phyloP scores from a whole-genome alignment of 257 asterid species.

The Ophiorrhiza pumila region DNA sequence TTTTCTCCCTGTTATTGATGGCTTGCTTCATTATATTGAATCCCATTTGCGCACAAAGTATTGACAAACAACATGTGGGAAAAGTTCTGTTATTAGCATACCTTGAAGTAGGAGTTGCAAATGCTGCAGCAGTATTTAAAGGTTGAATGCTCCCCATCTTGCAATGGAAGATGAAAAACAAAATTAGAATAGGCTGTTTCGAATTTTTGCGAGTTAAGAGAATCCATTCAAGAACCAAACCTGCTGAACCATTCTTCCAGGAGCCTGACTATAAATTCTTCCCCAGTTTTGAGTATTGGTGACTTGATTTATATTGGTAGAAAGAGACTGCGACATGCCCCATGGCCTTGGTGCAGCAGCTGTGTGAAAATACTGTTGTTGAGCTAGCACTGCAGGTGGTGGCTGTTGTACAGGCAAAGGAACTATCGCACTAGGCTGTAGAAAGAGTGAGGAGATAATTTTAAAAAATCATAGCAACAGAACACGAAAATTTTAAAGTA shows the following conservation, averaged over 20 bases:
- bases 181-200: constrained; percentile 1
- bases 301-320: neutral
- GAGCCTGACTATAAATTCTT: constrained; percentile 13
- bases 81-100: neutral
- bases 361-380: constrained; percentile 9
- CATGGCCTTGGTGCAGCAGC: constrained; percentile 20
- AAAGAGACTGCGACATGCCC: constrained; percentile 3
- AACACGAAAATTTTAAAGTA: neutral
- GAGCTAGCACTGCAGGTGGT: neutral
- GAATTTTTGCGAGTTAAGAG: neutral
- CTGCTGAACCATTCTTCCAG: constrained; percentile 22
- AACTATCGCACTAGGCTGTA: neutral
- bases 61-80: neutral
- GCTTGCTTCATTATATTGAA: neutral
- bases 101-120: constrained; percentile 23
- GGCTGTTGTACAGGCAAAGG: constrained; percentile 9
- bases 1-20: neutral
- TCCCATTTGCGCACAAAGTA: neutral
- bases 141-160: constrained; percentile 27
- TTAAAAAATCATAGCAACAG: neutral
- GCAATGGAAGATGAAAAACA: neutral
- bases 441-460: neutral
- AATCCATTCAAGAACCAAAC: constrained; percentile 5
- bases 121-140: constrained; percentile 1
- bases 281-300: constrained; percentile 21